phyloP scores from a whole-genome alignment of 2,329 filamentous ascomycete species.

The Leptographium galeiforme region DNA sequence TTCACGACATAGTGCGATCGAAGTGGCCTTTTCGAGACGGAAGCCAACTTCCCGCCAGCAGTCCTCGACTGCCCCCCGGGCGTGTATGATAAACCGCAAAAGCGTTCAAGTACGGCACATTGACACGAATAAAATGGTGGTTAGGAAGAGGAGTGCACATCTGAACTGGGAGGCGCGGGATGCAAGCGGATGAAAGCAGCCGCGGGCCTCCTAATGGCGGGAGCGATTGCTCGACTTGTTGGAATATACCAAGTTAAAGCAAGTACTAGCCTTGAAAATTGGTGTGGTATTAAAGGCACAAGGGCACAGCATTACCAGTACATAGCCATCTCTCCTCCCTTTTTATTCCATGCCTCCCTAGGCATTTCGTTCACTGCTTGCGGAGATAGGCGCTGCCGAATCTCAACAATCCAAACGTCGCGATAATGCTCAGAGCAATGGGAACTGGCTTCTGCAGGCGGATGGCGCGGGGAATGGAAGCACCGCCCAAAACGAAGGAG shows the following conservation, averaged over 20 bases:
- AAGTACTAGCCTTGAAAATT: not conserved
- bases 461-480: slow-evolving; percentile 75
- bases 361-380: slow-evolving; percentile 17
- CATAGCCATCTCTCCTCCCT: not conserved
- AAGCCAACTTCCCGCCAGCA: not conserved
- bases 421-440: slow-evolving; percentile 62
- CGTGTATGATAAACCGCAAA: not conserved
- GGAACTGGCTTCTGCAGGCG: slow-evolving; percentile 76
- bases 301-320: not conserved
- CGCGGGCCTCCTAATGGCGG: not conserved
- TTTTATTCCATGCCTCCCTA: not conserved
- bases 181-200: not conserved
- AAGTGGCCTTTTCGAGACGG: not conserved
- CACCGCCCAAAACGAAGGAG: slow-evolving; percentile 70
- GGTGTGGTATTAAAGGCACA: not conserved
- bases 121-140: not conserved
- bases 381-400: slow-evolving; percentile 59
- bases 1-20: not conserved
- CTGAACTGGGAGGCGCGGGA: not conserved
- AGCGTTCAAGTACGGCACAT: not conserved
- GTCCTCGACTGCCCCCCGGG: not conserved
- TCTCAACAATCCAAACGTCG: slow-evolving; percentile 62
- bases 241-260: too few relatives aligned
- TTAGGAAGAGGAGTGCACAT: not conserved
- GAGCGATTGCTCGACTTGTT: not conserved